Percentiles rank a stretch among this genome's conserved stretches.
phyloP scores from a whole-genome alignment of 768 basidiomycete species.

The Phlebiopsis flavidoalba region DNA sequence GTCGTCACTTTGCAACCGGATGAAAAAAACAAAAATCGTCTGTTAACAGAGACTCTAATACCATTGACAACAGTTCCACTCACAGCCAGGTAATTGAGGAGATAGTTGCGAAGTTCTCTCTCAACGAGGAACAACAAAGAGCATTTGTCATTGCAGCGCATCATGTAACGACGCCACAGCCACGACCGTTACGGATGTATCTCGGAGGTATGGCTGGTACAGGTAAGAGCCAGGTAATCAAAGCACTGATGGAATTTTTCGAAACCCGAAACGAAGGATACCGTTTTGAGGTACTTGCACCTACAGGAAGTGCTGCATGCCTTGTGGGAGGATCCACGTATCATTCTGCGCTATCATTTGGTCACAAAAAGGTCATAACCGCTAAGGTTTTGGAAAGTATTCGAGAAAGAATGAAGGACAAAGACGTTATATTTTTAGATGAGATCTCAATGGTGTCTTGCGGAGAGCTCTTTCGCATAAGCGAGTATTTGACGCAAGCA shows the following conservation, averaged over 20 bases:
- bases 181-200: slow-evolving; percentile 20
- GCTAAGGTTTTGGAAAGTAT: too few relatives aligned
- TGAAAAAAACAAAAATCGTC: too few relatives aligned
- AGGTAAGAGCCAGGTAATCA: slow-evolving; percentile 19
- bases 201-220: slow-evolving; percentile 21
- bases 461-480: slow-evolving; percentile 19
- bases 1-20: too few relatives aligned
- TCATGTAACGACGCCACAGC: too few relatives aligned
- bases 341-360: slow-evolving; percentile 15
- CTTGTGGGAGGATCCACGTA: slow-evolving; percentile 19
- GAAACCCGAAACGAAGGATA: slow-evolving; percentile 1
- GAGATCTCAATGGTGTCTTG: slow-evolving; percentile 39
- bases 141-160: too few relatives aligned
- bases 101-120: too few relatives aligned
- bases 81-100: too few relatives aligned
- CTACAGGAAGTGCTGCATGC: slow-evolving; percentile 21
- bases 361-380: too few relatives aligned
- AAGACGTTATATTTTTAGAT: slow-evolving; percentile 38
- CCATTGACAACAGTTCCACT: too few relatives aligned
- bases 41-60: too few relatives aligned
- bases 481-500: slow-evolving; percentile 8
- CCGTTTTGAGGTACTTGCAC: slow-evolving; percentile 14
- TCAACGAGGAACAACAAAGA: too few relatives aligned
- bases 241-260: slow-evolving; percentile 13
- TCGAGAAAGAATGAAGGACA: too few relatives aligned